Evolutionary conservation across 306 rosid genomes (phyloP), one percentile per base, ranked within the genome.

Genomic region (Betula pendula): DNA sequence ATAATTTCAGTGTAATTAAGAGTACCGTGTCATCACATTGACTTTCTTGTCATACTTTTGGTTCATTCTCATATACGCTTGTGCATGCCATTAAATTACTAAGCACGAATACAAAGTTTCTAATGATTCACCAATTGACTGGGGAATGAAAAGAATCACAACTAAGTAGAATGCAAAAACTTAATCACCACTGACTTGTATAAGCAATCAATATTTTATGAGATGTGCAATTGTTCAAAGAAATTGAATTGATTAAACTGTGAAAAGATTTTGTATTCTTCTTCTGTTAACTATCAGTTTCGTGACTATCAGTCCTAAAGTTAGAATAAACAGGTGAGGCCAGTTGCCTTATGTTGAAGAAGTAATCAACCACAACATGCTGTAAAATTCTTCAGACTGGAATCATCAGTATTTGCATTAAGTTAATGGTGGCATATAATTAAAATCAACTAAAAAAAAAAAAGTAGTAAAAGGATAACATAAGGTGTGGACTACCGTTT

Each of bases 401-500:
- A 69, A 44, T 45, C 44, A 14, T 59, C 22, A 73, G 33, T 52
- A 65, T 27, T 24, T 40, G 74, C 60, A 49, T 70, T 7, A 16
- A 58, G 35, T 66, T 4, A 67, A 56, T 72, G 59, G 63, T 72
- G 33, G 48, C 66, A 58, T 60, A 47, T 6, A 72, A 75, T 44
- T 49, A 68, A 20, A 79, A 58, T 20, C 69, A 11, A 44, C 42
- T 43, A 56, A 35, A 44, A 53, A 50, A 52, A 14, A 25, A 49
- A 19, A 5, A 77, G 38, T 25, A 42, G 62, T 29, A n/a, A 70
- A 73, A 65, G 19, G 49, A 60, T 59, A 67, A 45, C 71, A 52
- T 14, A 75, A 56, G 42, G 58, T 29, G 82, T 76, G 75, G n/a
- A 81, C 27, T 92, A 92, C 97, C 97, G 74, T 71, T 82, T 89